phyloP scores from a whole-genome alignment of 2,329 filamentous ascomycete genomes.

The Neonectria hederae region DNA sequence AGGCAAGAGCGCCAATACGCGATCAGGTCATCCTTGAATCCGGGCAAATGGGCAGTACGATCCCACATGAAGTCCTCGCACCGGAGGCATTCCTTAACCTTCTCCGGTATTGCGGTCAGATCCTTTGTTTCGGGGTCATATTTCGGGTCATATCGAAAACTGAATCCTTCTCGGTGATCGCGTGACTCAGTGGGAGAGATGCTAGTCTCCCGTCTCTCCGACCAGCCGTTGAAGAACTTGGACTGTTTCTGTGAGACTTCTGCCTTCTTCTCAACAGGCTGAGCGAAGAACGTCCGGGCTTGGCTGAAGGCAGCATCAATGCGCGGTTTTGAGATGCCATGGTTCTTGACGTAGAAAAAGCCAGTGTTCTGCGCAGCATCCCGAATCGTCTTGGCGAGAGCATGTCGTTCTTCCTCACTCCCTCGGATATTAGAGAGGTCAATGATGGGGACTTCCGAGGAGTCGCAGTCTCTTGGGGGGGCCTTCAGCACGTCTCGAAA shows the following conservation, averaged over 20 bases:
- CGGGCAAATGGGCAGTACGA: conserved; percentile 50
- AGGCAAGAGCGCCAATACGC: conserved; percentile 60
- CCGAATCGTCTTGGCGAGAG: conserved; percentile 53
- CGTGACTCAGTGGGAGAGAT: conserved; percentile 48
- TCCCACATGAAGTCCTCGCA: conserved; percentile 64
- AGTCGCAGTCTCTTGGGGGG: conserved; percentile 12
- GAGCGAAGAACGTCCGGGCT: conserved; percentile 58
- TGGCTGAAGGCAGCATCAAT: conserved; percentile 45
- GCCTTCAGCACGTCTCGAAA: not conserved
- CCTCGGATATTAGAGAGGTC: conserved; percentile 57
- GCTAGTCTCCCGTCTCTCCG: not conserved
- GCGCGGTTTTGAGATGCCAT: conserved; percentile 52
- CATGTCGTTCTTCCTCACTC: conserved; percentile 46
- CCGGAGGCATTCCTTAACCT: conserved; percentile 53
- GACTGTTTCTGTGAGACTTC: conserved; percentile 48
- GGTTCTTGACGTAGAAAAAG: conserved; percentile 65
- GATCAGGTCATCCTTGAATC: conserved; percentile 58
- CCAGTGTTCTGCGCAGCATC: conserved; percentile 60
- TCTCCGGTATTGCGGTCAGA: conserved; percentile 52
- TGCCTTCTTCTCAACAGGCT: conserved; percentile 55
- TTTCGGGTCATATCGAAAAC: conserved; percentile 61
- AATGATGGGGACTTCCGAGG: conserved; percentile 63
- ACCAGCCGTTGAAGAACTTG: conserved; percentile 15
- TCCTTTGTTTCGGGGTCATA: conserved; percentile 59
- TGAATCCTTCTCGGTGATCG: conserved; percentile 62